Conservation (phyloP, 73 alveolate genomes). For the Stentor roeselii region DNA sequence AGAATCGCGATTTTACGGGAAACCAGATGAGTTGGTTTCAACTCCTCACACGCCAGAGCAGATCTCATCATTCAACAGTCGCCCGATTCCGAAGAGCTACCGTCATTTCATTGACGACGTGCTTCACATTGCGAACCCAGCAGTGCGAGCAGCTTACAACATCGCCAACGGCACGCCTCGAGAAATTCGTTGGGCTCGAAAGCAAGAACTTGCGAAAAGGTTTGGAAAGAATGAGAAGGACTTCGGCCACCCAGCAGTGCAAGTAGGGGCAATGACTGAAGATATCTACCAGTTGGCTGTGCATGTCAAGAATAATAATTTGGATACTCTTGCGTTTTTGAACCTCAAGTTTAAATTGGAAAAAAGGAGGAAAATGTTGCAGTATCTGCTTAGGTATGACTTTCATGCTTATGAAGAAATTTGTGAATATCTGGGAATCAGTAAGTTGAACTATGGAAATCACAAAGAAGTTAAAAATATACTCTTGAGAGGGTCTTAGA, state of each 20-base stretch:
- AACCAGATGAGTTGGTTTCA: too few relatives aligned
- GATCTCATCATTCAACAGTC: not conserved
- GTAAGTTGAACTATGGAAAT: not conserved
- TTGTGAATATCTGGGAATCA: not conserved
- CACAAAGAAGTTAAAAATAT: not conserved
- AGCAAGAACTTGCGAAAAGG: not conserved
- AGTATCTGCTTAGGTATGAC: not conserved
- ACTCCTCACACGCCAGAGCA: too few relatives aligned
- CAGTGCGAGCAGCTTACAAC: not conserved
- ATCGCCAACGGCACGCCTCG: not conserved
- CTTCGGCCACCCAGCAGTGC: slow-evolving; percentile 2
- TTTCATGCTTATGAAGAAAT: not conserved
- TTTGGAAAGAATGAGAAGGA: not conserved
- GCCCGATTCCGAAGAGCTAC: not conserved
- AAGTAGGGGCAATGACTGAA: slow-evolving; percentile 7
- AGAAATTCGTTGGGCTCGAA: not conserved
- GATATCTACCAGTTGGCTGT: not conserved
- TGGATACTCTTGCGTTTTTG: not conserved
- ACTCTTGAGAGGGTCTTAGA: not conserved
- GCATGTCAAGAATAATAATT: not conserved
- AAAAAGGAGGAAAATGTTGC: not conserved
- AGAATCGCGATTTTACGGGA: too few relatives aligned
- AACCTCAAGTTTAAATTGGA: not conserved
- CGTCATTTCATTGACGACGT: not conserved
- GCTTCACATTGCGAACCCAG: not conserved